Base-by-base conservation (phyloP, 2,329 filamentous ascomycete species). In the Pseudogymnoascus pannorum region DNA sequence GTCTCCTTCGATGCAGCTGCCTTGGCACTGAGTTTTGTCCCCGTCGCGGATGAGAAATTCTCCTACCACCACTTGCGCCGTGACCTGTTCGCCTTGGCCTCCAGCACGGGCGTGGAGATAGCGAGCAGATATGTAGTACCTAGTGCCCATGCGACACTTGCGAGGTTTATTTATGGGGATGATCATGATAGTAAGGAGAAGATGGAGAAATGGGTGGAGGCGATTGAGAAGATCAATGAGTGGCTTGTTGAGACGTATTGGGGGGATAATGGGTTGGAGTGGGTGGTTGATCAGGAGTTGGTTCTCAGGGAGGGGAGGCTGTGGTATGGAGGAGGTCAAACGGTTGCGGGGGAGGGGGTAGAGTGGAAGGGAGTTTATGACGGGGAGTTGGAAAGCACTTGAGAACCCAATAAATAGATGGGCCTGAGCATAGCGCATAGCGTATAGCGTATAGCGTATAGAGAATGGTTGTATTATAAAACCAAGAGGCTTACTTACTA, bases 11-110 rank as follows among this genome's bases (percentile, higher is more conserved):
- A 97, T 72, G 82, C 89, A 1, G 87, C 91, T 4, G 93, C 92
- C 14, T 79, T 97, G 61, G 93, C 93, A 1, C 75, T 97, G 33
- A 94, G 89, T 24, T 97, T 95, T 74, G 77, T 97, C 1, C 92
- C 93, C 0, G 86, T 77, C 14, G 75, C 79, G 38, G 80, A 83
- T 16, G 88, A 94, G 66, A 70, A 67, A 1, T 97, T 91, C 75
- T 92, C 89, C 0, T 97, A 97, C 72, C 93, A 97, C 71, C 93
- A 97, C 73, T 83, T 97, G 7, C 86, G 93, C 2, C 82, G 87
- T 3, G 91, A 96, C 70, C 72, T 95, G 11, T 94, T 87, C 72
- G 78, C 81, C 57, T 76, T 84, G 24, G 82, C 84, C 3, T 76
- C 78, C 51, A 76, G 76, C 3, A 80, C 85, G 0, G 89, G 89